Evolutionary conservation across 371 early-diverging fungal species (phyloP), one percentile per base, ranked within the genome.

Genomic region (Ordospora colligata): DNA sequence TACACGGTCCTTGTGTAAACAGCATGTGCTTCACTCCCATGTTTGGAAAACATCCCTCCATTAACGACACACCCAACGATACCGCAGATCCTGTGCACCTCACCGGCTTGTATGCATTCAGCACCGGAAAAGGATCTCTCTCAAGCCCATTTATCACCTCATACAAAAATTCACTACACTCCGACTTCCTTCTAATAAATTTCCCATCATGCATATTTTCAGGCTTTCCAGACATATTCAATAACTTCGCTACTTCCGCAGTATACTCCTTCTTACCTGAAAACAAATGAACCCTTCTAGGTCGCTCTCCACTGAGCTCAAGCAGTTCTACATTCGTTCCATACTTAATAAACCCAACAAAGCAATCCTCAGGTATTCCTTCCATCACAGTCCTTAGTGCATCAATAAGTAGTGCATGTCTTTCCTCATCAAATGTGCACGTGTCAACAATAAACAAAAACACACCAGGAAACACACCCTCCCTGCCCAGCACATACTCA

Each of bases 381-480:
- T 90, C 91, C 78, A 96, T 84, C 69, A 91, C 89, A 52, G 91
- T 89, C 42, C 93, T 89, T 50, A 99, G 83, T 10, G 93, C 88
- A 69, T 96, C 93, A 82, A 92, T 94, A 50, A 97, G 86, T 1
- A 95, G 92, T 85, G 91, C 90, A 69, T 97, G 88, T 83, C 97
- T 95, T 11, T 91, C 91, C 69, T 95, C 94, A 67, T 91, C 83
- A 79, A 85, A 84, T 10, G 79, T 87, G 82, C 97, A 98, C 3
- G 93, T 94, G 84, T 99, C 99, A 21, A 99, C 93, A 37, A 97
- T 92, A 84, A 91, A 95, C 70, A 97, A 86, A 83, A 96, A 97
- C 73, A 96, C 89, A 40, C 95, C 94, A 37, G 94, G 93, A 52
- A 91, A 87, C 21, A 89, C 88, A 47, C 93, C 89, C 62, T 85